These are phyloP conservation scores for Glycine latifolia DNA, from an alignment of 306 rosid species.

Conservation along the genomic window DNA sequence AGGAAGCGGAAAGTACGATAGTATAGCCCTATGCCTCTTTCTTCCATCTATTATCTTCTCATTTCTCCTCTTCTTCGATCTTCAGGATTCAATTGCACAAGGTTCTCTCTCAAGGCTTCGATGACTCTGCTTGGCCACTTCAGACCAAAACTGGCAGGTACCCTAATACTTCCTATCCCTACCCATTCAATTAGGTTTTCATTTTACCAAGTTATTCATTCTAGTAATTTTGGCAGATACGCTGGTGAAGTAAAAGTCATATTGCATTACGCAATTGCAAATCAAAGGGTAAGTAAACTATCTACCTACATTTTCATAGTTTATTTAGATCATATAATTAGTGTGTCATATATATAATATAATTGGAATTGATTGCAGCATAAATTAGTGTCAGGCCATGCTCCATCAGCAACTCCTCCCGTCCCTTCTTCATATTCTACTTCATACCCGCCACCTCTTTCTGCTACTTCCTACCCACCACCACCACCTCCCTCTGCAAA, in stretches of 20 bases:
- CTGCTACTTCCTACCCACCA: background rate
- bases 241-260: conserved; percentile 59
- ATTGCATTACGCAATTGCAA: conserved; percentile 51
- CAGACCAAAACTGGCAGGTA: conserved; percentile 73
- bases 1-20: conserved; percentile 72
- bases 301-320: too few species aligned
- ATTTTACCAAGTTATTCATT: too few species aligned
- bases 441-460: too few species aligned
- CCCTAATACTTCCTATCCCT: too few species aligned
- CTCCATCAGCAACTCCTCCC: conserved; percentile 55
- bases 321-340: too few species aligned
- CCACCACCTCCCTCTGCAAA: background rate
- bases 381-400: conserved; percentile 37
- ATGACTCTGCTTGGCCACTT: conserved; percentile 80
- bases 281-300: conserved; percentile 34
- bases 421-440: conserved; percentile 39
- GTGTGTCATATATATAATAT: too few species aligned
- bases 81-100: conserved; percentile 75
- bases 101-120: conserved; percentile 83
- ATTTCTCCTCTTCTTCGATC: background rate
- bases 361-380: conserved; percentile 15
- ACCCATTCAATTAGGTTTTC: too few species aligned
- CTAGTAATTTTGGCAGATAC: conserved; percentile 40
- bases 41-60: background rate
- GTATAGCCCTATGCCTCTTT: background rate